Conservation (phyloP, 2,329 filamentous ascomycete species). For the Colletotrichum spinosum region DNA sequence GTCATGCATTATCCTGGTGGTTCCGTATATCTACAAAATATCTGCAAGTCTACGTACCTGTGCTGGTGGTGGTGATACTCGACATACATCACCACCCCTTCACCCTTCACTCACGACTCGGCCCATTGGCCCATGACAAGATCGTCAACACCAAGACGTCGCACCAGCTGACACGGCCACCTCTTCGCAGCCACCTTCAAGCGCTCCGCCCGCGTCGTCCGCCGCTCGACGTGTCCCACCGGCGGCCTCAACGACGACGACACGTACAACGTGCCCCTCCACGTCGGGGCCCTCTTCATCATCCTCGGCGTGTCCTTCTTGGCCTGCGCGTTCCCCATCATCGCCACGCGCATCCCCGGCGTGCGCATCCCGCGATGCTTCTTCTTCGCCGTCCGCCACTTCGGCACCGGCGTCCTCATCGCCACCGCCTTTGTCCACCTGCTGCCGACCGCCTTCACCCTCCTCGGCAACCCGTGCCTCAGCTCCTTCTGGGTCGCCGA, state of each 20-base stretch:
- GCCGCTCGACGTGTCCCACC: conserved; percentile 40
- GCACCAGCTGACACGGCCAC: no score
- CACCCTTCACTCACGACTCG: background rate
- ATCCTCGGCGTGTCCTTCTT: conserved; percentile 60
- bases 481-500: conserved; percentile 79
- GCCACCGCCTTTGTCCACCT: conserved; percentile 86
- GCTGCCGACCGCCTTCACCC: conserved; percentile 73
- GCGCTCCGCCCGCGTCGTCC: conserved; percentile 20
- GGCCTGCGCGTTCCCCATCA: conserved; percentile 65
- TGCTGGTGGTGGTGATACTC: no score
- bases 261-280: conserved; percentile 67
- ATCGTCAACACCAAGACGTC: background rate
- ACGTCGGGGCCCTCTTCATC: conserved; percentile 68
- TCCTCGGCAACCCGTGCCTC: conserved; percentile 74
- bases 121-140: background rate
- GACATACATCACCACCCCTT: background rate
- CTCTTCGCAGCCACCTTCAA: conserved; percentile 11
- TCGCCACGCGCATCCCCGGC: conserved; percentile 63
- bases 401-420: conserved; percentile 80
- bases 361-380: conserved; percentile 66
- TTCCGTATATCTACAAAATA: no score
- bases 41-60: no score
- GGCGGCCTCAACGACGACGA: conserved; percentile 45
- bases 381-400: conserved; percentile 73
- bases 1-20: background rate